Base-by-base conservation (phyloP, 495 filamentous ascomycete genomes). In the Thozetella sp. region DNA sequence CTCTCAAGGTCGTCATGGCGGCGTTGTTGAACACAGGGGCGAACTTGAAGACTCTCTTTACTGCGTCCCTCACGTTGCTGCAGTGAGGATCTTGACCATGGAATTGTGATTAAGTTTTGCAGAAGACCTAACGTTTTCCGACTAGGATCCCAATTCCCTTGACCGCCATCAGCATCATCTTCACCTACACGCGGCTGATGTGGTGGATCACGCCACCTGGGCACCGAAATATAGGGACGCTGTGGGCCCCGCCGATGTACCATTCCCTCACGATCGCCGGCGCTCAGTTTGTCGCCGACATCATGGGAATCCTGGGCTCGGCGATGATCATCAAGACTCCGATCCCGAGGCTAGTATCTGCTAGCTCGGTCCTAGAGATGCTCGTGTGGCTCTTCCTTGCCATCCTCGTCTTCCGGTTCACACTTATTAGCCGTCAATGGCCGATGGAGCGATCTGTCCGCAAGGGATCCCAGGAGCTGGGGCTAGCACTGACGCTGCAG, bases 161-260 rank as follows among this genome's bases (percentile, higher is more conserved):
- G 43, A 19, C 57, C 22, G 26, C 25, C n/a, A 19, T 61, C 0
- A 22, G 26, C n/a, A 40, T 62, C 20, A 55, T 62, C 12, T 54
- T 62, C 55, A 62, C 60, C 2, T 58, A 62, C 40, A 62, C 60
- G 1, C 46, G 60, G 24, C 15, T 62, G 37, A 58, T 43, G 22
- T 58, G 55, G 55, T 62, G 27, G 55, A 51, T 62, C 51, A 55
- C 55, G 13, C 51, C 60, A 1, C 26, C 25, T 10, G 34, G 54
- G 48, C 34, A 56, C 45, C 37, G 51, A 22, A 54, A 25, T 6
- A 3, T n/a, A 10, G 24, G 15, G 25, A 46, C 34, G 13, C 17
- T 55, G 22, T 54, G 55, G 51, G 17, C 58, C 50, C 60, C 60
- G 11, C 50, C 51, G 22, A 43, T 27, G 24, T 58, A 45, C 26